A percentile compares a stretch with the other conserved stretches of the same genome.
phyloP scores from a whole-genome alignment of 768 basidiomycete genomes.

The Leucogyrophana mollusca region DNA sequence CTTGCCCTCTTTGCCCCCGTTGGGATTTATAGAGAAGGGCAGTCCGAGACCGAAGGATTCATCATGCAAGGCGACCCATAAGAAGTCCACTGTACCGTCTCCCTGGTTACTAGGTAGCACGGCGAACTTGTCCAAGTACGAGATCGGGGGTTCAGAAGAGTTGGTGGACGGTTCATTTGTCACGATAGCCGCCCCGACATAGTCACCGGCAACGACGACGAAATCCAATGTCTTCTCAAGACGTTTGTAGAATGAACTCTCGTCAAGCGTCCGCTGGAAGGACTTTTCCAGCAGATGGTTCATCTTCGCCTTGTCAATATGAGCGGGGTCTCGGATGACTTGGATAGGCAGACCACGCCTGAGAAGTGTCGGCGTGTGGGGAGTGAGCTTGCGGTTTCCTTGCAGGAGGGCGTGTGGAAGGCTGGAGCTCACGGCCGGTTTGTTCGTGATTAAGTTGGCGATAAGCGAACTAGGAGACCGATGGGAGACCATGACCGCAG shows the following conservation, averaged over 20 bases:
- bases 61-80: slow-evolving; percentile 98
- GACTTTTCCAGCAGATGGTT: slow-evolving; percentile 84
- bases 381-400: slow-evolving; percentile 80
- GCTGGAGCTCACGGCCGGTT: slow-evolving; percentile 93
- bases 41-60: slow-evolving; percentile 97
- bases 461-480: slow-evolving; percentile 94
- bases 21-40: slow-evolving; percentile 91
- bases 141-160: slow-evolving; percentile 47
- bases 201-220: slow-evolving; percentile 92
- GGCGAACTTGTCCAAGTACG: slow-evolving; percentile 98
- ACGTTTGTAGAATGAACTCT: slow-evolving; percentile 74
- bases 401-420: slow-evolving; percentile 92
- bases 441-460: slow-evolving; percentile 96
- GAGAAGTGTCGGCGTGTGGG: slow-evolving; percentile 90
- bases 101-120: slow-evolving; percentile 94
- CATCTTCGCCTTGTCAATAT: slow-evolving; percentile 75
- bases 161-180: slow-evolving; percentile 57
- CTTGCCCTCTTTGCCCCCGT: slow-evolving; percentile 86
- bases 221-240: slow-evolving; percentile 82
- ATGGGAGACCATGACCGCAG: slow-evolving; percentile 96
- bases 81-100: slow-evolving; percentile 97
- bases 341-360: slow-evolving; percentile 86
- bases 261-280: slow-evolving; percentile 74
- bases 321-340: slow-evolving; percentile 67
- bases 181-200: slow-evolving; percentile 91